These are phyloP conservation scores for Tuber umbilicatum DNA, from an alignment of 495 filamentous ascomycete genomes.

Conservation along the genomic window DNA sequence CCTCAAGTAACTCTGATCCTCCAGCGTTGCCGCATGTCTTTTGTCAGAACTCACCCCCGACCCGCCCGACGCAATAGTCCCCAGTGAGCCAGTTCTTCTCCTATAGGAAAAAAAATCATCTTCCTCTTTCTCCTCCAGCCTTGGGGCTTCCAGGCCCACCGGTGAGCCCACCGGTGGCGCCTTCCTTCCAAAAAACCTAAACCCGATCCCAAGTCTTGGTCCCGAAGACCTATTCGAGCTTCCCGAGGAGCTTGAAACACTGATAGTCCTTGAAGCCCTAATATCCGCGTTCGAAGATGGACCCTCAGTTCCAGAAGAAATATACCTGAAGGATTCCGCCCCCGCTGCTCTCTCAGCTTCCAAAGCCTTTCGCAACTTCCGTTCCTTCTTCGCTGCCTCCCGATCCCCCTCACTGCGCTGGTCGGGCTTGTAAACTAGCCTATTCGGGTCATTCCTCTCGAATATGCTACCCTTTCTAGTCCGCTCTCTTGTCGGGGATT, in stretches of 20 bases:
- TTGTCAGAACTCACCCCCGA: not conserved
- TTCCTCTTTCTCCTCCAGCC: not conserved
- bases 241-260: not conserved
- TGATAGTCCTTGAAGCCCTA: not conserved
- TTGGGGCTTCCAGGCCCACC: not conserved
- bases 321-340: not conserved
- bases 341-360: conserved; percentile 16
- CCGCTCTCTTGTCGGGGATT: conserved; percentile 6
- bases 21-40: not conserved
- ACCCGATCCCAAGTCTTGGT: not conserved
- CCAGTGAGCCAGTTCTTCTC: not conserved
- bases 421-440: conserved; percentile 29
- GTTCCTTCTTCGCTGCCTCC: conserved; percentile 9
- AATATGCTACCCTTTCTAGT: conserved; percentile 35
- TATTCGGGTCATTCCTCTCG: conserved; percentile 30
- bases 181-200: conserved; percentile 4
- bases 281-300: not conserved
- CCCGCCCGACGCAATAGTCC: not conserved
- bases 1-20: not conserved
- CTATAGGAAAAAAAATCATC: not conserved
- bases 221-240: not conserved
- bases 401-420: conserved; percentile 23
- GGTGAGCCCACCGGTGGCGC: not conserved
- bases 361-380: conserved; percentile 19
- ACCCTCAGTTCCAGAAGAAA: not conserved